Evolutionary conservation across 2,329 filamentous ascomycete genomes (phyloP).

Genomic region (Pleurostoma richardsiae): DNA sequence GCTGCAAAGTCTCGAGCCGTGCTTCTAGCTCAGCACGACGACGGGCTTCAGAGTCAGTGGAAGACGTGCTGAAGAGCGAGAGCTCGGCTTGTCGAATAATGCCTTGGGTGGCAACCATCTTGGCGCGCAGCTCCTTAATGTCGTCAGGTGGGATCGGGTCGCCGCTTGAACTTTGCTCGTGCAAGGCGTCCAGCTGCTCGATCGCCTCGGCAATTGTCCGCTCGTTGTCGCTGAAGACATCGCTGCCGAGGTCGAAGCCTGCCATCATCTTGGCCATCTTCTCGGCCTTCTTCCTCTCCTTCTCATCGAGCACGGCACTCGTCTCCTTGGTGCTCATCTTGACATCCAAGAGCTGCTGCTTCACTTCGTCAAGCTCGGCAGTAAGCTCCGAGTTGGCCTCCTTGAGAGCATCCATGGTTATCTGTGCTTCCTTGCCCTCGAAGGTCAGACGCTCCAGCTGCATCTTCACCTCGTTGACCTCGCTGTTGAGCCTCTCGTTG

Average conservation of each 20-base stretch:
- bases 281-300: slow-evolving; percentile 97
- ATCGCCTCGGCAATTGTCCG: slow-evolving; percentile 78
- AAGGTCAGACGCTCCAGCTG: slow-evolving; percentile 93
- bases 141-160: slow-evolving; percentile 79
- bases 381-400: slow-evolving; percentile 94
- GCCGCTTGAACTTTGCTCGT: slow-evolving; percentile 71
- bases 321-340: slow-evolving; percentile 97
- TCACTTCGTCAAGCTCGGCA: slow-evolving; percentile 85
- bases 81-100: slow-evolving; percentile 91
- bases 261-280: slow-evolving; percentile 99
- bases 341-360: slow-evolving; percentile 91
- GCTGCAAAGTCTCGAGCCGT: slow-evolving; percentile 68
- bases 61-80: slow-evolving; percentile 66
- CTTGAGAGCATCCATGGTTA: slow-evolving; percentile 96
- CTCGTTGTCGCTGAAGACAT: slow-evolving; percentile 93
- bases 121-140: slow-evolving; percentile 69
- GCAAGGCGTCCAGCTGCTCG: slow-evolving; percentile 72
- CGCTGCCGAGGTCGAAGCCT: slow-evolving; percentile 87
- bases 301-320: slow-evolving; percentile 84
- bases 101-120: slow-evolving; percentile 83
- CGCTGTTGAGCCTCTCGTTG: slow-evolving; percentile 79
- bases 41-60: slow-evolving; percentile 60
- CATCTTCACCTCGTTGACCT: slow-evolving; percentile 93
- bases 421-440: slow-evolving; percentile 92
- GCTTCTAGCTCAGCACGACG: slow-evolving; percentile 72